Conservation (phyloP, 106 monocot species). For the Xerophyta viscosa region DNA sequence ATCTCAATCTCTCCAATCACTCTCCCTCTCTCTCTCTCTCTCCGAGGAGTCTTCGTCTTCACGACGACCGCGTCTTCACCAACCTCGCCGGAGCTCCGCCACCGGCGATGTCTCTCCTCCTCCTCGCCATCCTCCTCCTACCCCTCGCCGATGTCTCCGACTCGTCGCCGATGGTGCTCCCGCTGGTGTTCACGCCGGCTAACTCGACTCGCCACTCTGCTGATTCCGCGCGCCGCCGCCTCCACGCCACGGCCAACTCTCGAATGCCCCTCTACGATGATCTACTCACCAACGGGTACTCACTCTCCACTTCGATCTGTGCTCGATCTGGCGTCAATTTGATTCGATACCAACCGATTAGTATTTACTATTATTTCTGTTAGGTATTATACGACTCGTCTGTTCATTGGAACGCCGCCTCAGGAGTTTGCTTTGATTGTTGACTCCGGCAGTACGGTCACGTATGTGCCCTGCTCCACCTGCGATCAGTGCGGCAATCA, state of each 20-base stretch:
- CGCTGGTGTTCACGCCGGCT: conserved; percentile 33
- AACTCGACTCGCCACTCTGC: conserved; percentile 24
- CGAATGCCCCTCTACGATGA: conserved; percentile 70
- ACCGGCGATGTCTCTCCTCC: background rate
- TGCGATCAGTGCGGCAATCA: conserved; percentile 69
- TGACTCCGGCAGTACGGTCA: conserved; percentile 68
- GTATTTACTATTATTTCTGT: background rate
- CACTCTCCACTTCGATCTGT: background rate
- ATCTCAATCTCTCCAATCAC: too few species aligned
- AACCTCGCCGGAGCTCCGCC: too few species aligned
- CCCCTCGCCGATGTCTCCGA: background rate
- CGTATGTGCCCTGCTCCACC: conserved; percentile 68
- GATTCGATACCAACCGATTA: background rate
- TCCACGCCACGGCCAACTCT: conserved; percentile 20
- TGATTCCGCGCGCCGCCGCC: conserved; percentile 13
- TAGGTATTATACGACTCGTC: conserved; percentile 67
- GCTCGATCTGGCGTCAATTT: background rate
- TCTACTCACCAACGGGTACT: conserved; percentile 76
- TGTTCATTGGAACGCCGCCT: conserved; percentile 61
- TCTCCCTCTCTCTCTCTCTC: too few species aligned
- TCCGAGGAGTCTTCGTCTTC: too few species aligned
- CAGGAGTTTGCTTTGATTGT: conserved; percentile 73
- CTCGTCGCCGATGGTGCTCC: conserved; percentile 36
- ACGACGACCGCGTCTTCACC: too few species aligned
- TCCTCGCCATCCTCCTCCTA: background rate